Evolutionary conservation across 139 green algal species (phyloP), one percentile per base, ranked within the genome.

Genomic region (Micromonas commoda): DNA sequence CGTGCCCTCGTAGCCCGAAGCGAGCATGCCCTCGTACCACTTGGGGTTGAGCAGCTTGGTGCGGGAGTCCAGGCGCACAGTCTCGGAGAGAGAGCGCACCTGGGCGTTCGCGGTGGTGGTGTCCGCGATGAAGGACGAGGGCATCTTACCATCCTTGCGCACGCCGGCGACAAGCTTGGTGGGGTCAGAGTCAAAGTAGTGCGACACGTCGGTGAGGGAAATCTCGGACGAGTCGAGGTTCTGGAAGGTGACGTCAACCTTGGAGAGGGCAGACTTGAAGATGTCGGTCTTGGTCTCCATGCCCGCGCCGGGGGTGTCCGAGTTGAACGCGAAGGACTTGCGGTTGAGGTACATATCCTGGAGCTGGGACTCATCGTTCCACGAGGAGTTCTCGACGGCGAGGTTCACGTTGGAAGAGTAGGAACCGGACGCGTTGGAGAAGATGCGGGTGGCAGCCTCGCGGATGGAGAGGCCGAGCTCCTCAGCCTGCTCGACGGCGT

Each of bases 11-110:
- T 99, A 99, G 34, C 95, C 95, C 64, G 75, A 89, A 76, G 64
- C 67, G 51, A 99, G 79, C 94, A 98, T 98, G 85, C 92, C 94
- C 88, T 99, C 94, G 76, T 98, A 99, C 95, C 95, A 99, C 91
- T 99, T 99, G 81, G 95, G 95, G 90, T 99, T 99, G 34, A 99
- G 89, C 86, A 99, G 91, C 93, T 99, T 99, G 60, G 95, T 99
- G 83, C 95, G 91, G 0, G 95, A 91, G 80, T 99, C 95, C 70
- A 99, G 87, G 68, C 95, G 90, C 57, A 99, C 93, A 0, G 93
- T 98, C 88, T 97, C 93, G 24, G 84, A 83, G 78, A 99, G 88
- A 3, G 91, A 93, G 32, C 95, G 90, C 37, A 99, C 95, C 89
- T 97, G 93, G 38, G 91, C 95, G 78, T 99, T 99, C 80, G 95